Percentiles rank a stretch among this genome's conserved stretches.
Conservation (phyloP, 1,139 yeast genomes). For the Torulaspora pretoriensis region DNA sequence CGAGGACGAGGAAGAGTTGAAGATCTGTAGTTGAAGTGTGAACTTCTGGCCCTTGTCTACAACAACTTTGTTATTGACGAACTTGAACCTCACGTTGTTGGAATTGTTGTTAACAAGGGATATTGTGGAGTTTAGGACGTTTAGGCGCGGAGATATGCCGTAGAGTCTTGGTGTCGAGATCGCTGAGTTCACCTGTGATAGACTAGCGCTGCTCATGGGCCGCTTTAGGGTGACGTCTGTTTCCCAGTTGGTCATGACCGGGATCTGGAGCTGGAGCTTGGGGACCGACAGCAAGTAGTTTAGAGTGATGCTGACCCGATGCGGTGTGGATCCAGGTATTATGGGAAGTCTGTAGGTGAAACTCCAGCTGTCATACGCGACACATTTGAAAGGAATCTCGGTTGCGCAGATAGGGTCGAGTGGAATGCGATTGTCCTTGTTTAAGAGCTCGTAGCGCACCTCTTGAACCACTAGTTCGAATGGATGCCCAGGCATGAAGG, state of each 20-base stretch:
- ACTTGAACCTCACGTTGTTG: conserved; percentile 29
- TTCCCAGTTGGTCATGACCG: conserved; percentile 33
- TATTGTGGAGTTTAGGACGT: conserved; percentile 16
- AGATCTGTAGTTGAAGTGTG: conserved; percentile 28
- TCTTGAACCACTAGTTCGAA: conserved; percentile 18
- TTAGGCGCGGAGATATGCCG: conserved; percentile 14
- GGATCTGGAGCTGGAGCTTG: conserved; percentile 12
- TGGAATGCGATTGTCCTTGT: conserved; percentile 21
- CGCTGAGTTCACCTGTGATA: conserved; percentile 22
- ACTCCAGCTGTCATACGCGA: conserved; percentile 30
- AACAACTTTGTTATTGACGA: conserved; percentile 21
- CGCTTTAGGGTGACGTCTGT: conserved; percentile 33
- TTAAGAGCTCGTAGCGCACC: conserved; percentile 25
- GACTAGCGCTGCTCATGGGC: conserved; percentile 14
- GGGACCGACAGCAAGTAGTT: conserved; percentile 19
- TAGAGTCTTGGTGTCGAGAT: conserved; percentile 26
- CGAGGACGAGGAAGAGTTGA: conserved; percentile 26
- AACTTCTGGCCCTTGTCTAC: conserved; percentile 27
- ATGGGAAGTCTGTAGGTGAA: conserved; percentile 29
- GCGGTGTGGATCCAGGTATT: conserved; percentile 17
- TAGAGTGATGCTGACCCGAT: conserved; percentile 28
- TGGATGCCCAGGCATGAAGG: conserved; percentile 7
- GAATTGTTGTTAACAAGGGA: conserved; percentile 24
- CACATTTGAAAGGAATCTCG: conserved; percentile 24
- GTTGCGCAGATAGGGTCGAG: conserved; percentile 26